Conservation (phyloP, 768 basidiomycete species). For the Rhizopogon vesiculosus region DNA sequence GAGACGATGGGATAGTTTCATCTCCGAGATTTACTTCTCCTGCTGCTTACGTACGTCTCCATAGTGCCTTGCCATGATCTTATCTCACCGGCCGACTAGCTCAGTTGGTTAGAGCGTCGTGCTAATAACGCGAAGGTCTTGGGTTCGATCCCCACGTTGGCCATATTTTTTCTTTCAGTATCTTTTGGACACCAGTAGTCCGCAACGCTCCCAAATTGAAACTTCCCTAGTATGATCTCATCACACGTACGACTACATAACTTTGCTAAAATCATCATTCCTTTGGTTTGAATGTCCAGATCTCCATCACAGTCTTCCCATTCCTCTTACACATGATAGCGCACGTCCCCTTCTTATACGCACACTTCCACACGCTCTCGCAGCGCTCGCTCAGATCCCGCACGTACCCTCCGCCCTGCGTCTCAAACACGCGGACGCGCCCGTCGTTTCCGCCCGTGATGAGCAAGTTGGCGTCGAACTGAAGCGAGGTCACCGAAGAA, state of each 20-base stretch:
- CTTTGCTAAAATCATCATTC: slow-evolving; percentile 10
- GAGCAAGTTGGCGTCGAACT: slow-evolving; percentile 79
- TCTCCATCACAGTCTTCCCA: slow-evolving; percentile 83
- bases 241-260: too few species aligned
- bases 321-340: slow-evolving; percentile 78
- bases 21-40: too few species aligned
- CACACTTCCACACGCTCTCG: slow-evolving; percentile 87
- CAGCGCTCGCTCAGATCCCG: slow-evolving; percentile 74
- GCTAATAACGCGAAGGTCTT: slow-evolving; percentile 71
- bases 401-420: slow-evolving; percentile 56
- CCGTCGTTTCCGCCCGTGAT: slow-evolving; percentile 87
- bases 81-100: slow-evolving; percentile 64
- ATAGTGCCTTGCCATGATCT: too few species aligned
- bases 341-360: slow-evolving; percentile 64
- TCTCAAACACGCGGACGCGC: slow-evolving; percentile 70
- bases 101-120: slow-evolving; percentile 94
- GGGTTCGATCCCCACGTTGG: slow-evolving; percentile 69
- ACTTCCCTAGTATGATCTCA: too few species aligned
- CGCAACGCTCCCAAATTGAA: too few species aligned
- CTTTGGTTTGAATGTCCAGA: slow-evolving; percentile 68
- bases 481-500: slow-evolving; percentile 80
- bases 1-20: neutral
- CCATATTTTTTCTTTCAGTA: slow-evolving; percentile 24
- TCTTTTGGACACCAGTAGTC: too few species aligned
- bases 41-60: too few species aligned